Conservation (phyloP, 1,284 basidiomycete genomes). For the Paramarasmius palmivorus region DNA sequence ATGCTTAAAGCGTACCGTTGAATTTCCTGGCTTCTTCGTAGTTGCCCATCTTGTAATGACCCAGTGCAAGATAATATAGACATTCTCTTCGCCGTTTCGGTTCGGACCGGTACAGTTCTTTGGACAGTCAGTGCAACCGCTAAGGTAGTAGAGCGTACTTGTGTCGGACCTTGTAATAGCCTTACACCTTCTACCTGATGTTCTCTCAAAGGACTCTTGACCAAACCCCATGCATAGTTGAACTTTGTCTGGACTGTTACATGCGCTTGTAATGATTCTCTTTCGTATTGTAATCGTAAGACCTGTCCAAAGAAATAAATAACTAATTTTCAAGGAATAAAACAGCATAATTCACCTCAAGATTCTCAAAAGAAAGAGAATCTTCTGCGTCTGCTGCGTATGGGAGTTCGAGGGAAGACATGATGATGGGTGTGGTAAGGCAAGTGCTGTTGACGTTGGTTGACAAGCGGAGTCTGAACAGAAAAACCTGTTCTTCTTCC, state of each 20-base stretch:
- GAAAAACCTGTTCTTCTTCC: constrained; percentile 25
- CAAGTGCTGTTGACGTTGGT: neutral
- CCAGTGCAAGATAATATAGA: constrained; percentile 94
- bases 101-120: constrained; percentile 93
- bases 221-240: constrained; percentile 96
- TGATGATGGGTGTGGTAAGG: constrained; percentile 25
- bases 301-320: constrained; percentile 50
- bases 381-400: constrained; percentile 95
- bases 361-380: constrained; percentile 86
- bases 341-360: constrained; percentile 59
- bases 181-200: constrained; percentile 91
- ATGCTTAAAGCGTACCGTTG: constrained; percentile 68
- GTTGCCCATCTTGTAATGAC: constrained; percentile 97
- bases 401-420: constrained; percentile 81
- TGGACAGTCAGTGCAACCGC: constrained; percentile 11
- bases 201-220: constrained; percentile 82
- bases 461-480: constrained; percentile 7
- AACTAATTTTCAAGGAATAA: neutral
- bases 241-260: constrained; percentile 96
- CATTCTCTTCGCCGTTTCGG: constrained; percentile 91
- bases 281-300: constrained; percentile 84
- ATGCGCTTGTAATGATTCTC: constrained; percentile 82
- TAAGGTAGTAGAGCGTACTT: neutral
- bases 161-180: constrained; percentile 79
- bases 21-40: constrained; percentile 93